Percentiles rank a stretch among this genome's conserved stretches.
Evolutionary conservation across 2,329 filamentous ascomycete species (phyloP).

Genomic region (Trichoderma harzianum): DNA sequence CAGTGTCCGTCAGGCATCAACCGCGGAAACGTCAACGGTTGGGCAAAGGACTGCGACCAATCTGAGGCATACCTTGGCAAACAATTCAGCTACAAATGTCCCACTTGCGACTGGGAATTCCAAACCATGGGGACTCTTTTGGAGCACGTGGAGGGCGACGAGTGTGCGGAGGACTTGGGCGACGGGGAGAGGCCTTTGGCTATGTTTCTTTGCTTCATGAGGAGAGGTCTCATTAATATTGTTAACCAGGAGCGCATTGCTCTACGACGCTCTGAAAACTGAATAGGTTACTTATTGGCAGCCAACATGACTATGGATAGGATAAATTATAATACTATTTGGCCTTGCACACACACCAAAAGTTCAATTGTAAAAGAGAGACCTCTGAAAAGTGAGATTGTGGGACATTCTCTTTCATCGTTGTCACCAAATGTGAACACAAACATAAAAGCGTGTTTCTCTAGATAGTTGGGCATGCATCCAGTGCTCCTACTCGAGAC

Average conservation of each 20-base stretch:
- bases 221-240: background rate
- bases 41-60: conserved; percentile 17
- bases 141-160: conserved; percentile 26
- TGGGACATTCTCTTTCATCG: background rate
- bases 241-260: background rate
- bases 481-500: background rate
- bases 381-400: background rate
- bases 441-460: background rate
- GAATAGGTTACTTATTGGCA: background rate
- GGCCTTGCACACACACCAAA: background rate
- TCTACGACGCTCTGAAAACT: too few relatives aligned
- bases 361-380: background rate
- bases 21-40: background rate
- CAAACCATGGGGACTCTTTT: conserved; percentile 22
- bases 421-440: background rate
- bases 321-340: background rate
- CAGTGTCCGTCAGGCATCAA: conserved; percentile 22
- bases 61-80: conserved; percentile 22
- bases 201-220: background rate
- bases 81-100: conserved; percentile 22
- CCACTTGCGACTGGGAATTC: conserved; percentile 19
- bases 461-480: background rate
- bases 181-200: background rate
- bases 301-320: background rate
- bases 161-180: conserved; percentile 16